Evolutionary conservation across 202 grass and related monocot species (phyloP).

Genomic region (Setaria italica): DNA sequence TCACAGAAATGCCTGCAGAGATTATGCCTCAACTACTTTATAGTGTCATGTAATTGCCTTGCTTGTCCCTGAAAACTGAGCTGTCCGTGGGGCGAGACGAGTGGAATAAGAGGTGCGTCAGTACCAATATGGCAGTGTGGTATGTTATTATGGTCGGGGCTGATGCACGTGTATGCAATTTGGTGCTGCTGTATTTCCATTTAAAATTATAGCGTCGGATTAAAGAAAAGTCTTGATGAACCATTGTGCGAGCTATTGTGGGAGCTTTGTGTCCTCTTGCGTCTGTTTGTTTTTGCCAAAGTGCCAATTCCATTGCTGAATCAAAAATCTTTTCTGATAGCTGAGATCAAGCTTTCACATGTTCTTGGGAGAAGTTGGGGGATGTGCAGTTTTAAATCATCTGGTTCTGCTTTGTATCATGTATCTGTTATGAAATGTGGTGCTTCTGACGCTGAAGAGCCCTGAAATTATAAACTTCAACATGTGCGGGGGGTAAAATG

Average conservation of each 20-base stretch:
- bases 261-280: neutral
- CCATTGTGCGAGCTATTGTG: neutral
- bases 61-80: neutral
- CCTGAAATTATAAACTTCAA: neutral
- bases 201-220: conserved; percentile 17
- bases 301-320: neutral
- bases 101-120: conserved; percentile 56
- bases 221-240: neutral
- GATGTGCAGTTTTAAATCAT: neutral
- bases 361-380: too few species aligned
- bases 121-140: neutral
- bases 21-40: neutral
- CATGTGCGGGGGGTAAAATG: neutral
- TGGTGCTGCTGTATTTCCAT: conserved; percentile 35
- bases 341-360: too few species aligned
- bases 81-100: neutral
- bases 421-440: neutral
- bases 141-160: neutral
- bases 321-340: neutral
- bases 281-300: neutral
- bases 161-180: conserved; percentile 24
- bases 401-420: neutral
- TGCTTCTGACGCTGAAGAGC: neutral
- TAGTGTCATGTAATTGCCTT: conserved; percentile 48
- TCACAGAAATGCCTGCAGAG: neutral